Conservation (phyloP, 345 rosid species). For the Eucalyptus polyanthemos region DNA sequence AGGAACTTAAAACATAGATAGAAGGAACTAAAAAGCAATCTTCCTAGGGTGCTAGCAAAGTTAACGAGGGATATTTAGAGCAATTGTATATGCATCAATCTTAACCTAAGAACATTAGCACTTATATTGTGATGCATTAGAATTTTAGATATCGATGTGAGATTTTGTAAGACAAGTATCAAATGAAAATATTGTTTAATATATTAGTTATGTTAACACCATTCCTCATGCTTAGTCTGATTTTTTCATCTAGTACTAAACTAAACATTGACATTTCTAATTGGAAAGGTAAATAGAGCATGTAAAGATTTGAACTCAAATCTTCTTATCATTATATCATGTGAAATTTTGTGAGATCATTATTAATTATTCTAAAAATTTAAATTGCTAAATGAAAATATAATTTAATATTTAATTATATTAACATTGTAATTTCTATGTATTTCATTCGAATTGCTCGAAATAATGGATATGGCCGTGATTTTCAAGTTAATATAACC, state of each 20-base stretch:
- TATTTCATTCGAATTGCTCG: background rate
- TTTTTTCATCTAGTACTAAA: too few species aligned
- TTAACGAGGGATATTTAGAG: background rate
- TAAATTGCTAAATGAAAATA: accelerated
- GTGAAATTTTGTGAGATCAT: accelerated
- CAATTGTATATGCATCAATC: background rate
- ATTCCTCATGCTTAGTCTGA: accelerated
- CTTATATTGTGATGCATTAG: background rate
- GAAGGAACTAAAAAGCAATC: background rate
- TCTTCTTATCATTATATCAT: accelerated
- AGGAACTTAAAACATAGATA: background rate
- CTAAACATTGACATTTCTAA: too few species aligned
- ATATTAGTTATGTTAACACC: too few species aligned
- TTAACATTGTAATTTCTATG: background rate
- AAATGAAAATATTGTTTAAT: too few species aligned
- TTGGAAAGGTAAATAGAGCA: too few species aligned
- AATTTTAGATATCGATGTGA: background rate
- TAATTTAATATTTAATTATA: too few species aligned
- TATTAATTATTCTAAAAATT: accelerated
- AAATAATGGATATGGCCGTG: background rate
- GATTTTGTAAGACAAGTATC: accelerated
- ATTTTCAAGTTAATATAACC: background rate
- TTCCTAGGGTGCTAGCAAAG: background rate
- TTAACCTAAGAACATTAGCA: background rate
- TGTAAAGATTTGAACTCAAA: too few species aligned